Base-by-base conservation (phyloP, 177 flowering plant species). In the Vitis hybrid region DNA sequence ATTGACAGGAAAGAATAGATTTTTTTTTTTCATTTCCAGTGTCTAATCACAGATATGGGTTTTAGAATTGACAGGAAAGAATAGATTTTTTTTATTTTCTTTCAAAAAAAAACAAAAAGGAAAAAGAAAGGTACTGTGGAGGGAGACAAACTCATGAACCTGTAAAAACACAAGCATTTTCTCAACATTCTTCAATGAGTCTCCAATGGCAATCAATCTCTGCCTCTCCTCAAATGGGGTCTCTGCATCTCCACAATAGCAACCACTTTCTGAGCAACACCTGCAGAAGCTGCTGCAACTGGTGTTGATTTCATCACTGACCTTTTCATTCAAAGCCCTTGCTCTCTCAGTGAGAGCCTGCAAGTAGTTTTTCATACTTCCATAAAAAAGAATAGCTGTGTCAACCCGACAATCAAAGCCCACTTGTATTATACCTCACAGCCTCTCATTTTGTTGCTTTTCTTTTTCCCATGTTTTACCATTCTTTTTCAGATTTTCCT, bases 301-400 rank as follows among this genome's bases (percentile, higher is more conserved):
- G 58, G 52, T 32, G 30, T 72, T 14, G 56, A 67, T 74, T 71
- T 78, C 78, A 66, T 58, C 50, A 13, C n/a, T 72, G 63, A 76
- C 60, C 34, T 52, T 48, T 11, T 79, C 76, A 62, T 74, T 67
- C 51, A 76, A 69, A 23, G 23, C 66, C 70, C 80, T 69, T 18
- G 83, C 80, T 67, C 66, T 76, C 70, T 73, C 74, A 52, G 67
- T 64, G 58, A 76, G 80, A 67, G 2, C 12, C 70, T 74, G 78
- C 72, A 76, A 72, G 58, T 68, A 54, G 55, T 64, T 30, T n/a
- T 48, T 60, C 13, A 57, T 40, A 40, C 34, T 68, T 72, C 79
- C 83, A 66, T 65, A 51, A 58, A 58, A 68, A 65, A 8, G 18
- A 49, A 54, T 59, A 60, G 50, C 57, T 21, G 60, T 21, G 11